Percentiles rank a stretch among this genome's conserved stretches.
phyloP scores from a whole-genome alignment of 768 basidiomycete genomes.

The Suillus hirtellus region DNA sequence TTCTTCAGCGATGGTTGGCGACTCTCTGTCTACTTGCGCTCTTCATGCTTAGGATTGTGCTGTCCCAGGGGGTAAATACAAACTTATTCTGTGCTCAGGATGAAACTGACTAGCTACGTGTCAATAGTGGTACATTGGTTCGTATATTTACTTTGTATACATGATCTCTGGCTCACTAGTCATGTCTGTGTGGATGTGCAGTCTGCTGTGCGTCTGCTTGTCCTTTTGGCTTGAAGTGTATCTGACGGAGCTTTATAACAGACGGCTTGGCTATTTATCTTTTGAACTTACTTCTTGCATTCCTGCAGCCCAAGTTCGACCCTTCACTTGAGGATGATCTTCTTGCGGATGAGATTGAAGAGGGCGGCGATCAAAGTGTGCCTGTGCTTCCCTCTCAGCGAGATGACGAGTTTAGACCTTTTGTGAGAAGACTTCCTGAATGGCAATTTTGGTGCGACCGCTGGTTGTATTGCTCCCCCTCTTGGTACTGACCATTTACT shows the following conservation, averaged over 20 bases:
- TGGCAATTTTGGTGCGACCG: conserved; percentile 88
- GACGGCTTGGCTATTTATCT: conserved; percentile 95
- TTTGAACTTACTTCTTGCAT: conserved; percentile 93
- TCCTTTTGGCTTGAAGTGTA: conserved; percentile 1
- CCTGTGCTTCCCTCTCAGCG: conserved; percentile 62
- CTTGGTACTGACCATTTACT: conserved; percentile 7
- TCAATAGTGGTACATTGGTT: conserved; percentile 88
- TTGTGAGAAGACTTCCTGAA: conserved; percentile 92
- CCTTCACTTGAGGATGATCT: conserved; percentile 93
- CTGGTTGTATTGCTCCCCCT: background rate
- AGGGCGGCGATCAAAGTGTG: conserved; percentile 67
- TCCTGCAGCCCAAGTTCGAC: conserved; percentile 97
- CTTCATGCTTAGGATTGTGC: conserved; percentile 83
- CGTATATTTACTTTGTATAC: conserved; percentile 33
- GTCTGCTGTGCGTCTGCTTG: conserved; percentile 64
- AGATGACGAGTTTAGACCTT: conserved; percentile 97
- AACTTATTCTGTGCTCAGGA: conserved; percentile 2
- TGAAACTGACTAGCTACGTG: conserved; percentile 14
- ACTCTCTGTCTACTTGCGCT: conserved; percentile 69
- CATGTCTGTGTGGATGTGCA: conserved; percentile 22
- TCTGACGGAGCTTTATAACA: conserved; percentile 28
- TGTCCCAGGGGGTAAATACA: conserved; percentile 83
- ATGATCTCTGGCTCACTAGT: background rate
- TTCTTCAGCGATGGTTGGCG: conserved; percentile 85
- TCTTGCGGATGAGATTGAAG: conserved; percentile 92